Evolutionary conservation across 1,284 basidiomycete species (phyloP).

Genomic region (Trichosporon asahii): DNA sequence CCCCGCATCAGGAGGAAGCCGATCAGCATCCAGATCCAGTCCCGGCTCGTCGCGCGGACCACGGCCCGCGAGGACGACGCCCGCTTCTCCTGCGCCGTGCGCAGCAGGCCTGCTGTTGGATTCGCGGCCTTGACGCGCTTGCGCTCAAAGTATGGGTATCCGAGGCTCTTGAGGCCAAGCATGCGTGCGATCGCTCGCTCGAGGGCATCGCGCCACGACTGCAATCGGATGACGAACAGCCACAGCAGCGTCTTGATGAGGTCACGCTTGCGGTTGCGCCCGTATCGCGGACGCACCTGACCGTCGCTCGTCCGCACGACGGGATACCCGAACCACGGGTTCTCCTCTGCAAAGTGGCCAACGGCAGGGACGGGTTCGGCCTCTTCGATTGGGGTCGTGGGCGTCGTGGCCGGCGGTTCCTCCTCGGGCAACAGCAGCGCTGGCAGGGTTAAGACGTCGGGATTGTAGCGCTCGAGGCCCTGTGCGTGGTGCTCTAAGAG

Average conservation of each 20-base stretch:
- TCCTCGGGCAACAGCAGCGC: neutral
- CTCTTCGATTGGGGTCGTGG: neutral
- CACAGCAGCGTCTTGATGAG: conserved; percentile 50
- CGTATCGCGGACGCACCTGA: conserved; percentile 41
- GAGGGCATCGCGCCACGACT: conserved; percentile 35
- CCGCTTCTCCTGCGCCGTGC: conserved; percentile 16
- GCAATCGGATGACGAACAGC: conserved; percentile 48
- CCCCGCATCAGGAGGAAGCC: conserved; percentile 46
- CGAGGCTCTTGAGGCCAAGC: conserved; percentile 29
- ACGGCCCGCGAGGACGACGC: conserved; percentile 7
- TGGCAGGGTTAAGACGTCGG: conserved; percentile 2
- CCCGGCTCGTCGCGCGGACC: conserved; percentile 18
- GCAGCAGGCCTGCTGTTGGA: conserved; percentile 13
- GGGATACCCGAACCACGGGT: conserved; percentile 52
- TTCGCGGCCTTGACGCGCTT: neutral
- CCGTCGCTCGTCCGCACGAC: conserved; percentile 34
- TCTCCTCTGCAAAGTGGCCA: conserved; percentile 20
- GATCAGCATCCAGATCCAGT: conserved; percentile 50
- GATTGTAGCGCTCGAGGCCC: conserved; percentile 31
- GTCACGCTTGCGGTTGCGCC: conserved; percentile 49
- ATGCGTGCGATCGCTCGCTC: conserved; percentile 29
- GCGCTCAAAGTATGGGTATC: neutral
- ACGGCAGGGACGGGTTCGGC: neutral
- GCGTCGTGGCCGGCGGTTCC: neutral
- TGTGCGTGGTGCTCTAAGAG: conserved; percentile 45